Percentiles rank a stretch among this genome's conserved stretches.
Evolutionary conservation across 1,139 yeast genomes (phyloP).

Genomic region (Arxiozyma bovina): DNA sequence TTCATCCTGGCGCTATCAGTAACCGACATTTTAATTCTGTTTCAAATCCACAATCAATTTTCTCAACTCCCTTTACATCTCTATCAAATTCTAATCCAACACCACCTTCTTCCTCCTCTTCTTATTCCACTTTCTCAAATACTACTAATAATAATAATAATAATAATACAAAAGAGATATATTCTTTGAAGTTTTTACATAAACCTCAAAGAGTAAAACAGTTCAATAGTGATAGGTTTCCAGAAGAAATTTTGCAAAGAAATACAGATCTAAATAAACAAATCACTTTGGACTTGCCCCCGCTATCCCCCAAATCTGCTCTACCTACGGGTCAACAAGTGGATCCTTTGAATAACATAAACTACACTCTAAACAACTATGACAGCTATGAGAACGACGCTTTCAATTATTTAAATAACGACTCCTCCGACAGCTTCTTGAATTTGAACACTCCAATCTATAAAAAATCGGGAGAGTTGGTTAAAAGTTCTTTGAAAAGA

Average conservation of each 20-base stretch:
- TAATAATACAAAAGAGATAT: background rate
- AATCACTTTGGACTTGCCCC: slow-evolving; percentile 5
- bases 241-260: slow-evolving; percentile 20
- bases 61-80: background rate
- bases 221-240: slow-evolving; percentile 13
- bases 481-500: slow-evolving; percentile 22
- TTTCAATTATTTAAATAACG: slow-evolving; percentile 3
- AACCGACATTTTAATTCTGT: background rate
- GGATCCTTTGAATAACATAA: background rate
- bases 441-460: slow-evolving; percentile 21
- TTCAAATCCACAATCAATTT: background rate
- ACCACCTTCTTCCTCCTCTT: background rate
- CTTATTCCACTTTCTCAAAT: background rate
- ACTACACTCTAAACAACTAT: slow-evolving; percentile 1
- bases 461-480: slow-evolving; percentile 27
- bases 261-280: slow-evolving; percentile 23
- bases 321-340: slow-evolving; percentile 2
- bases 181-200: slow-evolving; percentile 23
- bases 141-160: background rate
- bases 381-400: background rate
- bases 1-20: background rate
- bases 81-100: background rate
- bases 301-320: slow-evolving; percentile 8
- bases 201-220: slow-evolving; percentile 22
- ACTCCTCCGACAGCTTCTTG: slow-evolving; percentile 12